Evolutionary conservation across 83 land plant species (phyloP), one percentile per base, ranked within the genome.

Genomic region (Picea engelmannii): DNA sequence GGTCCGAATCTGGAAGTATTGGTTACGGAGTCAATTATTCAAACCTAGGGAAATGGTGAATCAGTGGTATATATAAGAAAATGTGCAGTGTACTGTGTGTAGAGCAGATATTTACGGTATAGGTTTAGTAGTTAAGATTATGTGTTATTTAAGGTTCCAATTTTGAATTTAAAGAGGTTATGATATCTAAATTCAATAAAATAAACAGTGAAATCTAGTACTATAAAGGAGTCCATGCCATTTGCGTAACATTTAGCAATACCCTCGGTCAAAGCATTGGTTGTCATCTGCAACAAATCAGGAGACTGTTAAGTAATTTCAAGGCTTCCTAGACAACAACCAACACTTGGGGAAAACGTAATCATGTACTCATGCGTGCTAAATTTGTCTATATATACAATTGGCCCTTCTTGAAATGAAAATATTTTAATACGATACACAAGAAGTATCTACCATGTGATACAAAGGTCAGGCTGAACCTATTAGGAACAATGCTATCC

Each of bases 251-350:
- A 95, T 74, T 95, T 94, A 4, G 82, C 90, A 16, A 93, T 89
- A 82, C 93, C 90, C 74, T 95, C 97, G 23, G 92, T 75, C 80
- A 91, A 83, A 67, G 94, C 87, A 86, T 95, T 93, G 38, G 97
- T 96, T 40, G 96, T 95, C 96, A 95, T 95, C 97, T 95, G 93
- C 91, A 91, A 23, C 42, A 49, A 67, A 67, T n/a, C 31, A 47
- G 59, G 44, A 61, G 40, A 11, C 7, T 17, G 40, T 20, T 23
- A 27, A 77, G 62, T 77, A 77, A 77, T 77, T 77, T 77, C 24
- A 77, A 76, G 78, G 35, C 27, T 52, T 40, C 20, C 47, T 70
- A 17, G 75, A 42, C 18, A 38, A 70, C 20, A 38, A 10, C 44
- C 75, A 70, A n/a, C 47, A 42, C 18, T 40, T 35, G 11, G 71